These are phyloP conservation scores for Stemphylium vesicarium DNA, from an alignment of 2,329 filamentous ascomycete species.

Conservation along the genomic window DNA sequence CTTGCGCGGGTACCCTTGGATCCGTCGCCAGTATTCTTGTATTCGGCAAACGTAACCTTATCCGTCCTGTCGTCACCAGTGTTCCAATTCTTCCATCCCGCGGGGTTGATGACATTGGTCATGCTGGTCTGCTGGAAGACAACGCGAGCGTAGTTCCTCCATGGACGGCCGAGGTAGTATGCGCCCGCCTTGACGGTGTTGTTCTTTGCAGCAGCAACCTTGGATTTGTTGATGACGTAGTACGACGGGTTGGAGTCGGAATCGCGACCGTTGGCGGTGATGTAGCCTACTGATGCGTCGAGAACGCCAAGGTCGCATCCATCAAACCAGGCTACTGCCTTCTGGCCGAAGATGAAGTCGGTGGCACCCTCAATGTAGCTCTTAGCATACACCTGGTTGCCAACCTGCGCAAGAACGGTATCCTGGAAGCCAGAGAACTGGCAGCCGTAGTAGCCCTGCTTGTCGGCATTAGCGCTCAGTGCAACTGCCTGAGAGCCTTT, in stretches of 20 bases:
- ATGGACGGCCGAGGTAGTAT: constrained; percentile 62
- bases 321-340: constrained; percentile 60
- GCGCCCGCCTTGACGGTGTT: constrained; percentile 49
- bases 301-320: constrained; percentile 57
- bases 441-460: constrained; percentile 65
- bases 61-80: constrained; percentile 56
- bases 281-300: constrained; percentile 49
- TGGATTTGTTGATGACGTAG: constrained; percentile 64
- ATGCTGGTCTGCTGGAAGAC: constrained; percentile 60
- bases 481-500: constrained; percentile 61
- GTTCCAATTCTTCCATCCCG: constrained; percentile 66
- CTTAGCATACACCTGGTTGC: constrained; percentile 63
- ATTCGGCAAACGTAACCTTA: constrained; percentile 65
- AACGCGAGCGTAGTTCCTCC: constrained; percentile 59
- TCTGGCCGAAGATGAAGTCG: constrained; percentile 66
- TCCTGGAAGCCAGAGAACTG: constrained; percentile 64
- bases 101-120: constrained; percentile 62
- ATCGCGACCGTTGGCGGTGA: constrained; percentile 46
- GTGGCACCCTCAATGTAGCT: constrained; percentile 64
- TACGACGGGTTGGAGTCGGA: constrained; percentile 49
- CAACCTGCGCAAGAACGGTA: constrained; percentile 54
- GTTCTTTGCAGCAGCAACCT: constrained; percentile 51
- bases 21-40: constrained; percentile 64
- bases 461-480: constrained; percentile 57
- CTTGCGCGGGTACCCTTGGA: constrained; percentile 60